Evolutionary conservation across 2,329 filamentous ascomycete genomes (phyloP).

Genomic region (Pseudopyricularia javanii): DNA sequence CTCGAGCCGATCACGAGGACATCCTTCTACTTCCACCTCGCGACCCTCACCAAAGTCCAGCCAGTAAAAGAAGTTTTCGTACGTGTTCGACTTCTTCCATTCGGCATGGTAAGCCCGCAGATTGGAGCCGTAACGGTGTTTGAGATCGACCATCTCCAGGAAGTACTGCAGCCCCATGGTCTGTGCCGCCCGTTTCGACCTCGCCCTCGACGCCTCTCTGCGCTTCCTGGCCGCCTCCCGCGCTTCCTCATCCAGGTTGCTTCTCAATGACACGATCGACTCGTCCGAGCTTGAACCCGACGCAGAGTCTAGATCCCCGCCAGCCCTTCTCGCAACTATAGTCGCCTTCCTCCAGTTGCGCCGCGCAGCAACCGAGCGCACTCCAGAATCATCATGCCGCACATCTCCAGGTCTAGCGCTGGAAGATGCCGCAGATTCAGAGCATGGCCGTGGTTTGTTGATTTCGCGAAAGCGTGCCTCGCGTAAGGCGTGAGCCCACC

Average conservation of each 20-base stretch:
- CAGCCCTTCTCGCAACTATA: constrained; percentile 58
- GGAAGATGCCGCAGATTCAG: constrained; percentile 3
- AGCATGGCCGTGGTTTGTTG: constrained; percentile 28
- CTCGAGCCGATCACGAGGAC: constrained; percentile 63
- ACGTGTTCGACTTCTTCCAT: constrained; percentile 67
- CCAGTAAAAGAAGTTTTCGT: constrained; percentile 92
- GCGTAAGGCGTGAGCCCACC: constrained; percentile 57
- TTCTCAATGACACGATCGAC: constrained; percentile 13
- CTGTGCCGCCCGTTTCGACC: constrained; percentile 54
- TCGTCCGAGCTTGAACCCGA: constrained; percentile 30
- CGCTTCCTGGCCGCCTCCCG: constrained; percentile 23
- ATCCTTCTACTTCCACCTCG: constrained; percentile 55
- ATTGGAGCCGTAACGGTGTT: constrained; percentile 81
- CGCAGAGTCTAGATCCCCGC: constrained; percentile 26
- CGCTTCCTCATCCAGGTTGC: constrained; percentile 18
- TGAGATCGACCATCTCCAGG: constrained; percentile 70
- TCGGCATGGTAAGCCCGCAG: constrained; percentile 69
- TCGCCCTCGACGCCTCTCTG: constrained; percentile 36
- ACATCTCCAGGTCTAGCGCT: constrained; percentile 6
- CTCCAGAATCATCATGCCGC: neutral
- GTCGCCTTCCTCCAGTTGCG: constrained; percentile 67
- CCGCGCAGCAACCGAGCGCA: constrained; percentile 28
- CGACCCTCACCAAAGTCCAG: constrained; percentile 70
- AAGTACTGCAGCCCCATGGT: constrained; percentile 83
- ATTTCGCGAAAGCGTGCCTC: constrained; percentile 43